These are phyloP conservation scores for Magnusiomyces suaveolens DNA, from an alignment of 1,139 yeast species.

Conservation along the genomic window DNA sequence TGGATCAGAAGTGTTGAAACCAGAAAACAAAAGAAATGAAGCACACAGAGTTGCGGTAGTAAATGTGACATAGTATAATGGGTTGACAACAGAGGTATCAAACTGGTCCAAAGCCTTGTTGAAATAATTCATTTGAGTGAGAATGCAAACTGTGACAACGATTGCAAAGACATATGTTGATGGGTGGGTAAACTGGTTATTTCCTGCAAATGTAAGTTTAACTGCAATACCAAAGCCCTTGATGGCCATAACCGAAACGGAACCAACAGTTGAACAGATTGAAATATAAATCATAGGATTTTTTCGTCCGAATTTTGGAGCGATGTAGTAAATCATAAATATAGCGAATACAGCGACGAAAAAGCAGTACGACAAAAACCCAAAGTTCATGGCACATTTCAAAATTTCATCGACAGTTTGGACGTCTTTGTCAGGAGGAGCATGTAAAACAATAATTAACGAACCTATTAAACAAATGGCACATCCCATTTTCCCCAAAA, in stretches of 20 bases:
- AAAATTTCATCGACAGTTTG: slow-evolving; percentile 82
- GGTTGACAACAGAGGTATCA: slow-evolving; percentile 87
- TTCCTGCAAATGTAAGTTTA: slow-evolving; percentile 77
- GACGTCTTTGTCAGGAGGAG: slow-evolving; percentile 87
- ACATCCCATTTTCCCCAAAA: slow-evolving; percentile 89
- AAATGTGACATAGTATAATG: slow-evolving; percentile 82
- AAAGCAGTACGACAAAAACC: slow-evolving; percentile 59
- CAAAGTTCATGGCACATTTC: slow-evolving; percentile 70
- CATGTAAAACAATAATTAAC: slow-evolving; percentile 82
- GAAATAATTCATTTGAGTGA: slow-evolving; percentile 89
- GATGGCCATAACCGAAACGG: slow-evolving; percentile 84
- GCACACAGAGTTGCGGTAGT: slow-evolving; percentile 84
- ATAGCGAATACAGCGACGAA: slow-evolving; percentile 56
- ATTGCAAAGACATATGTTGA: slow-evolving; percentile 74
- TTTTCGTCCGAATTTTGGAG: slow-evolving; percentile 68
- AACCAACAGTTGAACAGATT: slow-evolving; percentile 84
- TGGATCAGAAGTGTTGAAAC: slow-evolving; percentile 75
- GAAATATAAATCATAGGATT: slow-evolving; percentile 88
- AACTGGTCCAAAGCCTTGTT: slow-evolving; percentile 89
- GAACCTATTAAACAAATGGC: slow-evolving; percentile 85
- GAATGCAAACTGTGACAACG: slow-evolving; percentile 71
- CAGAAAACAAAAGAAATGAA: slow-evolving; percentile 75
- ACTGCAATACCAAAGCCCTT: slow-evolving; percentile 91
- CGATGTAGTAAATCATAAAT: slow-evolving; percentile 74
- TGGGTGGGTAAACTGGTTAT: slow-evolving; percentile 76